phyloP scores from a whole-genome alignment of 2,329 filamentous ascomycete genomes.

The Colletotrichum abscissum region DNA sequence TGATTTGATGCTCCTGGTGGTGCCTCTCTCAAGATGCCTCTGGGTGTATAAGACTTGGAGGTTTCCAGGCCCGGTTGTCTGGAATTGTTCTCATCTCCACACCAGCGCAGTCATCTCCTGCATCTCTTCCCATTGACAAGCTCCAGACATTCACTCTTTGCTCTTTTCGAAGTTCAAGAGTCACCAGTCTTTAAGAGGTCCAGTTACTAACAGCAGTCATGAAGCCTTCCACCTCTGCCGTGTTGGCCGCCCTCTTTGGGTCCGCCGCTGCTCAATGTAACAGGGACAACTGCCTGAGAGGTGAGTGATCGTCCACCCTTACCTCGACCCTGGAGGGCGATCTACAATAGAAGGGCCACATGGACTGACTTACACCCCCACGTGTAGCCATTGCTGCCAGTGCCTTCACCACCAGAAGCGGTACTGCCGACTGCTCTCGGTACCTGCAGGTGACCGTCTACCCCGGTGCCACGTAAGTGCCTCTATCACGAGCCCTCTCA shows the following conservation, averaged over 20 bases:
- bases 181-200: slow-evolving; percentile 14
- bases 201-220: slow-evolving; percentile 25
- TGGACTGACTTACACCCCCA: background rate
- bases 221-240: slow-evolving; percentile 31
- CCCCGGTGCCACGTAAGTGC: slow-evolving; percentile 19
- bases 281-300: slow-evolving; percentile 35
- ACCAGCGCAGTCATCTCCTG: slow-evolving; percentile 31
- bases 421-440: slow-evolving; percentile 31
- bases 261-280: slow-evolving; percentile 28
- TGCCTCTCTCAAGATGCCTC: background rate
- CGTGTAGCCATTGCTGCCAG: slow-evolving; percentile 27
- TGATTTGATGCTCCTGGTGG: background rate
- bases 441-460: slow-evolving; percentile 21
- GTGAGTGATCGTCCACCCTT: slow-evolving; percentile 8
- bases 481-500: background rate
- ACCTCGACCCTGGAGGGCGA: background rate
- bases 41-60: slow-evolving; percentile 7
- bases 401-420: slow-evolving; percentile 19
- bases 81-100: slow-evolving; percentile 2
- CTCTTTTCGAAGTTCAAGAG: slow-evolving; percentile 21
- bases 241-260: slow-evolving; percentile 34
- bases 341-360: background rate
- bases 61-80: background rate
- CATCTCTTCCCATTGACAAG: slow-evolving; percentile 28
- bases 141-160: slow-evolving; percentile 22